phyloP scores from a whole-genome alignment of 192 early-diverging fungal genomes.

The Chytriomyces hyalinus region DNA sequence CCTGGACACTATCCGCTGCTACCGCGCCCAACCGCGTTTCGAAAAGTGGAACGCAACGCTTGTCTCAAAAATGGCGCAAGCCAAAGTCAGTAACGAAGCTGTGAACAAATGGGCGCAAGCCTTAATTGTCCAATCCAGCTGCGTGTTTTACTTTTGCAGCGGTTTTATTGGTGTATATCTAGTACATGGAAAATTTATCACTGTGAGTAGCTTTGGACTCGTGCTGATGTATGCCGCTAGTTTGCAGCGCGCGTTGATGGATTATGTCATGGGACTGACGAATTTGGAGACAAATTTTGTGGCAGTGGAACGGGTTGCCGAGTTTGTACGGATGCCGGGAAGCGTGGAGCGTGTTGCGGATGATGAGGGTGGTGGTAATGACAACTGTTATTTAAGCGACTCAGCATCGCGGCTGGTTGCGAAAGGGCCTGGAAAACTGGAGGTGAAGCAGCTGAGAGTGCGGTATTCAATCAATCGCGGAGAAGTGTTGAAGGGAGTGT shows the following conservation, averaged over 20 bases:
- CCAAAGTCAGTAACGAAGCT: constrained; percentile 16
- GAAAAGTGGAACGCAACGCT: constrained; percentile 11
- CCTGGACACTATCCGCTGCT: constrained; percentile 19
- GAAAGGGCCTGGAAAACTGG: not conserved
- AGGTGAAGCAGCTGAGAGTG: constrained; percentile 13
- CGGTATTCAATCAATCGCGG: constrained; percentile 23
- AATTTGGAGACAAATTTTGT: constrained; percentile 31
- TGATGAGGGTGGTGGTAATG: not conserved
- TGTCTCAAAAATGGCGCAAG: not conserved
- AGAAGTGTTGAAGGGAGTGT: constrained; percentile 36
- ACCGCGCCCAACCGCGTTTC: constrained; percentile 24
- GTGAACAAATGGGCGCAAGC: constrained; percentile 42
- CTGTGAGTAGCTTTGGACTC: constrained; percentile 23
- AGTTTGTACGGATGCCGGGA: constrained; percentile 13
- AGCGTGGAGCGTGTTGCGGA: not conserved
- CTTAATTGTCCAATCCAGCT: constrained; percentile 25
- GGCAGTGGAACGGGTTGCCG: constrained; percentile 19
- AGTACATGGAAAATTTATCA: not conserved
- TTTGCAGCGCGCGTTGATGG: constrained; percentile 30
- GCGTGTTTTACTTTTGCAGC: constrained; percentile 20
- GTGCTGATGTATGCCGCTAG: constrained; percentile 22
- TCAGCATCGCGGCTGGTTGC: not conserved
- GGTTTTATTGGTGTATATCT: constrained; percentile 16
- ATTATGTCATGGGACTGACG: constrained; percentile 30
- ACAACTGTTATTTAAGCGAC: not conserved